Conservation (phyloP, 495 filamentous ascomycete species). For the Aspergillus diversus region DNA sequence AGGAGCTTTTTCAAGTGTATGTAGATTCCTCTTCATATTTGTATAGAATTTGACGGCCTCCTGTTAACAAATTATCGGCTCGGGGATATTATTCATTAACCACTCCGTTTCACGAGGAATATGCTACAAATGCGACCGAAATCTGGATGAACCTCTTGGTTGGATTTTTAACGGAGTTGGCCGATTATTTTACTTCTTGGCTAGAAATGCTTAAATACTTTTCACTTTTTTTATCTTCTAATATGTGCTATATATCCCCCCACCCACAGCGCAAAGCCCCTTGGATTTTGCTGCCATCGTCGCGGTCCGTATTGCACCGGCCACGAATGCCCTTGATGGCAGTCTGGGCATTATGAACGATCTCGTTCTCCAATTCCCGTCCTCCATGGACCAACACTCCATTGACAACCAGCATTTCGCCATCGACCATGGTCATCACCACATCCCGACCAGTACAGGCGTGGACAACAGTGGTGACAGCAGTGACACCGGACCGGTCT, state of each 20-base stretch:
- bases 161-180: too few relatives aligned
- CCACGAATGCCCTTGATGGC: slow-evolving; percentile 18
- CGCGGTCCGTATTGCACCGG: neutral
- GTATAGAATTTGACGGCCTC: neutral
- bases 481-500: slow-evolving; percentile 31
- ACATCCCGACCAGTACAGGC: slow-evolving; percentile 53
- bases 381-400: slow-evolving; percentile 33
- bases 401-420: slow-evolving; percentile 27
- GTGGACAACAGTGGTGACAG: slow-evolving; percentile 53
- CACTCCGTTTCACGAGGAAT: too few relatives aligned
- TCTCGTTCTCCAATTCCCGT: slow-evolving; percentile 37
- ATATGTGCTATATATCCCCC: neutral
- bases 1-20: slow-evolving; percentile 10
- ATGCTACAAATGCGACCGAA: too few relatives aligned
- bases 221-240: neutral
- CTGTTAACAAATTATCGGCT: neutral
- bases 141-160: too few relatives aligned
- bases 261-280: neutral
- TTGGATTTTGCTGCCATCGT: neutral
- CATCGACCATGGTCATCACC: slow-evolving; percentile 50
- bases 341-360: slow-evolving; percentile 35
- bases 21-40: neutral
- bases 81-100: neutral
- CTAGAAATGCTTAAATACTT: neutral
- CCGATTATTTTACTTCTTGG: neutral